phyloP scores from a whole-genome alignment of 352 stramenopile genomes.

The Phytophthora pluvialis region DNA sequence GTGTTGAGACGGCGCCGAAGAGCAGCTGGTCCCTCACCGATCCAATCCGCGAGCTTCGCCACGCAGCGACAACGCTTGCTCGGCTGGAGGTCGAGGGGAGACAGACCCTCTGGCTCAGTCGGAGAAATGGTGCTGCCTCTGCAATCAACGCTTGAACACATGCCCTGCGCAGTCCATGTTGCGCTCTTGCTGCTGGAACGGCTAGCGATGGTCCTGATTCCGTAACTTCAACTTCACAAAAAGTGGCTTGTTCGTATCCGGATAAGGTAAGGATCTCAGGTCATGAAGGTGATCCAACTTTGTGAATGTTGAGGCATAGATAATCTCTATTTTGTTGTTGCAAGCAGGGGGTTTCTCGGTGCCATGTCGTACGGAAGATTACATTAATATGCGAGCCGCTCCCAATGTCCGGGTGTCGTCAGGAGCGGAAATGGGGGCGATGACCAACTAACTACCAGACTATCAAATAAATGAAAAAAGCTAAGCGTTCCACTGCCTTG shows the following conservation, averaged over 20 bases:
- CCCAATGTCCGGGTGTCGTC: too few species aligned
- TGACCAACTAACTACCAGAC: too few species aligned
- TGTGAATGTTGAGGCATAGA: background rate
- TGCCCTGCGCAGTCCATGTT: too few species aligned
- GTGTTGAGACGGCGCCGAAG: constrained; percentile 12
- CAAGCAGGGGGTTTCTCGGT: background rate
- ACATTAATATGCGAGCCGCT: background rate
- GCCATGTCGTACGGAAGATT: background rate
- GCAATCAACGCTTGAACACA: constrained; percentile 4
- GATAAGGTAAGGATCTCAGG: too few species aligned
- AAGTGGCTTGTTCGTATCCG: too few species aligned
- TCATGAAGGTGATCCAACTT: background rate
- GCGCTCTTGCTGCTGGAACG: background rate
- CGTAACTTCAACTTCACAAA: background rate
- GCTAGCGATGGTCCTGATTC: background rate
- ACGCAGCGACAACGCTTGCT: background rate
- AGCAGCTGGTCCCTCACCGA: constrained; percentile 2
- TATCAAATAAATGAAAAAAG: background rate
- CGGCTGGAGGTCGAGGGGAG: constrained; percentile 4
- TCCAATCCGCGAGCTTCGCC: constrained; percentile 6
- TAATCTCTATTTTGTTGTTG: background rate
- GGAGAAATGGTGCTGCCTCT: background rate
- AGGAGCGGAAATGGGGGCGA: too few species aligned
- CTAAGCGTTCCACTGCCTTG: constrained; percentile 1
- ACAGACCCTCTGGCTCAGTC: background rate